A percentile compares a stretch with the other conserved stretches of the same genome.
Evolutionary conservation across 306 rosid species (phyloP).

Genomic region (Dryas drummondii): DNA sequence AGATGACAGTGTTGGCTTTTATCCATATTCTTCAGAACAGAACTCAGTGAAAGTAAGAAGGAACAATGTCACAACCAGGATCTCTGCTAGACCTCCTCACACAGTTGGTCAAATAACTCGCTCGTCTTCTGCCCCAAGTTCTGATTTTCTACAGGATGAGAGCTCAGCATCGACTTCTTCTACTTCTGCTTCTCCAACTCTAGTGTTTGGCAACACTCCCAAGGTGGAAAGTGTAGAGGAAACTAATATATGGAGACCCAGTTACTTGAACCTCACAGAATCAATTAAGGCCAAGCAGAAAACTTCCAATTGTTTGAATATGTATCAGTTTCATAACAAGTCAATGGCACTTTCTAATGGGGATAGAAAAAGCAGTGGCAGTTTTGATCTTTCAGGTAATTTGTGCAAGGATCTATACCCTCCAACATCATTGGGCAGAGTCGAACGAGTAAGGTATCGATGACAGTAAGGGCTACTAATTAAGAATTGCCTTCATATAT

Average conservation of each 20-base stretch:
- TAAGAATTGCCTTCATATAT: conserved; percentile 22
- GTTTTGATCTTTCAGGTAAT: conserved; percentile 49
- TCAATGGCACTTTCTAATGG: conserved; percentile 36
- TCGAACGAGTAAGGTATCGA: conserved; percentile 36
- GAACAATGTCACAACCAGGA: conserved; percentile 54
- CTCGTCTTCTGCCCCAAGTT: conserved; percentile 60
- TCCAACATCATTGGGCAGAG: conserved; percentile 24
- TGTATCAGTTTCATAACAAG: conserved; percentile 36
- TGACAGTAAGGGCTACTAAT: conserved; percentile 13
- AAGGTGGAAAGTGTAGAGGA: conserved; percentile 35
- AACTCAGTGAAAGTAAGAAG: conserved; percentile 46
- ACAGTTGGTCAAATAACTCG: conserved; percentile 42
- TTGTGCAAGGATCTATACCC: conserved; percentile 47
- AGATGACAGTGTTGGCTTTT: conserved; percentile 25
- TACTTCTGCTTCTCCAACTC: conserved; percentile 41
- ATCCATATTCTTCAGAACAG: conserved; percentile 36
- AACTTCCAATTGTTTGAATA: conserved; percentile 33
- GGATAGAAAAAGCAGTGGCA: conserved; percentile 54
- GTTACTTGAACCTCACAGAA: conserved; percentile 64
- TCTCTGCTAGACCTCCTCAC: conserved; percentile 42
- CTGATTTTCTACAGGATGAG: conserved; percentile 58
- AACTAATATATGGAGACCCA: conserved; percentile 34
- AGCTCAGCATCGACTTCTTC: conserved; percentile 52
- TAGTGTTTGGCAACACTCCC: conserved; percentile 29
- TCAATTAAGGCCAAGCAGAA: conserved; percentile 67